These are phyloP conservation scores for Oryza longistaminata DNA, from an alignment of 176 grass and related monocot genomes.

Conservation along the genomic window DNA sequence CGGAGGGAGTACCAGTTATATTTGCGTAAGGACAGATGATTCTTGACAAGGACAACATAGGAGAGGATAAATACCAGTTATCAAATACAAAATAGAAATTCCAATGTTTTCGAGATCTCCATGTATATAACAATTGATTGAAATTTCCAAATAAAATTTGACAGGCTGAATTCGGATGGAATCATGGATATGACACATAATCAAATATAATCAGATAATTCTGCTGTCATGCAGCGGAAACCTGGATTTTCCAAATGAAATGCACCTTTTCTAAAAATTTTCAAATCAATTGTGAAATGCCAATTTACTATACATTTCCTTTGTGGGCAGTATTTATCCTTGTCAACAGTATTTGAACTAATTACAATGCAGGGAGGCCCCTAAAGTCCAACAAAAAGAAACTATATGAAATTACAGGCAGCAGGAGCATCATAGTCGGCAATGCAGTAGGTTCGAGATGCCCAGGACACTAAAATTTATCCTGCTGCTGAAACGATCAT, in stretches of 20 bases:
- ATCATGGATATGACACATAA: neutral
- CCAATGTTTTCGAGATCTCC: neutral
- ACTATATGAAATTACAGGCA: constrained; percentile 29
- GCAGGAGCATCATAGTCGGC: constrained; percentile 16
- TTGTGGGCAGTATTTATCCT: neutral
- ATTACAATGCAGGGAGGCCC: neutral
- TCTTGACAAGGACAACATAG: neutral
- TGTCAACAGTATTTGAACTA: constrained; percentile 5
- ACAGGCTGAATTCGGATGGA: neutral
- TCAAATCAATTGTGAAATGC: constrained; percentile 29
- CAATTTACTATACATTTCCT: constrained; percentile 35
- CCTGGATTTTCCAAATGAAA: neutral
- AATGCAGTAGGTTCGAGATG: constrained; percentile 20
- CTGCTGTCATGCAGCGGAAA: neutral
- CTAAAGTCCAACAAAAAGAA: neutral
- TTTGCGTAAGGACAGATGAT: neutral
- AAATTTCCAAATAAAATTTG: neutral
- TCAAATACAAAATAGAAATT: neutral
- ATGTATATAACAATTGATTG: neutral
- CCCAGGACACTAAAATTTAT: neutral
- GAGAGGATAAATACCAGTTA: neutral
- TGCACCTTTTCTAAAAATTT: neutral
- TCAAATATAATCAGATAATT: neutral
- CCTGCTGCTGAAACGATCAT: constrained; percentile 16
- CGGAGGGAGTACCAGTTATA: no score